phyloP scores from a whole-genome alignment of 805 yeast genomes.

The Barnettozyma sucrosica region DNA sequence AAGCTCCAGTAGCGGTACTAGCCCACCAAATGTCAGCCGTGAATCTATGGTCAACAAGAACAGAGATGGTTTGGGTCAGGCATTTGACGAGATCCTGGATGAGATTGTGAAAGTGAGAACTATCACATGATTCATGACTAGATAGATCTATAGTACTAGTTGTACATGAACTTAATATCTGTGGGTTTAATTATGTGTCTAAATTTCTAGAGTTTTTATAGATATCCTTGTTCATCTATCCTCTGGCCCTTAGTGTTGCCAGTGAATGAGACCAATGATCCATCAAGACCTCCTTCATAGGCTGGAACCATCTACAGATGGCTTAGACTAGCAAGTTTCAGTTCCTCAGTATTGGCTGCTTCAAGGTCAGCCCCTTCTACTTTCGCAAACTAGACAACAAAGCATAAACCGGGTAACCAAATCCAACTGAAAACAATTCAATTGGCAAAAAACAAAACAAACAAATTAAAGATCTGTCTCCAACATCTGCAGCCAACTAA shows the following conservation, averaged over 20 bases:
- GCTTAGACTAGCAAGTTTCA: too few relatives aligned
- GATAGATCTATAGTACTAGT: not conserved
- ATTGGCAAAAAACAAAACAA: not conserved
- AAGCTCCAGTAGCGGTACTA: not conserved
- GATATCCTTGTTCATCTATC: too few relatives aligned
- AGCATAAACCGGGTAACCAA: not conserved
- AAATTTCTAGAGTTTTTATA: too few relatives aligned
- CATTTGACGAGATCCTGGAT: slow-evolving; percentile 12
- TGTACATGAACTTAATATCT: not conserved
- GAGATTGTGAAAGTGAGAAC: slow-evolving; percentile 11
- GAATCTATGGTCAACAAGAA: slow-evolving; percentile 1
- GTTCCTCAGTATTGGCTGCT: too few relatives aligned
- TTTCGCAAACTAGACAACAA: too few relatives aligned
- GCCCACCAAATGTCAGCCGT: not conserved
- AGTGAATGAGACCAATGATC: too few relatives aligned
- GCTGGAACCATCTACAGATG: too few relatives aligned
- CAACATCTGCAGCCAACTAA: not conserved
- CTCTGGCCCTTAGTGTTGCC: too few relatives aligned
- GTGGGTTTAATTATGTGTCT: not conserved
- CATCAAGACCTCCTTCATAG: too few relatives aligned
- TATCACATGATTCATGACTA: not conserved
- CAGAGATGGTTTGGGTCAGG: slow-evolving; percentile 6
- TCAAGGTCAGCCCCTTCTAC: too few relatives aligned
- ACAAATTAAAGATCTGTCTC: not conserved
- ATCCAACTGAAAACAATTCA: not conserved